Conservation (phyloP, 306 rosid species). For the Albizia julibrissin region DNA sequence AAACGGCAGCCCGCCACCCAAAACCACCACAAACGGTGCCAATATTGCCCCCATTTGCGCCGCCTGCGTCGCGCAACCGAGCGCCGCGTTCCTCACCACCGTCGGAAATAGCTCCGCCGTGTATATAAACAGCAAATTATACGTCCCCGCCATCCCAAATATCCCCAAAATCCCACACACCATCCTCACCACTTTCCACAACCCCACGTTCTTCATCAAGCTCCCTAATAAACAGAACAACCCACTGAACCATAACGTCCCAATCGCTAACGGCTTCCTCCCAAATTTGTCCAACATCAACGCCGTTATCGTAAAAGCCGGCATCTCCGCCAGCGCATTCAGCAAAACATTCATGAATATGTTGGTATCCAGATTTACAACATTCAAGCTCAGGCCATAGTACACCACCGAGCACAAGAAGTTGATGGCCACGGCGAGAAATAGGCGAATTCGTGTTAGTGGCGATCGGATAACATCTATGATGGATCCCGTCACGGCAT, state of each 20-base stretch:
- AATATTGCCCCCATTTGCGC: conserved; percentile 85
- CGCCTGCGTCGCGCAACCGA: conserved; percentile 73
- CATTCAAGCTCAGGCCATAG: conserved; percentile 83
- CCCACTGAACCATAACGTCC: conserved; percentile 81
- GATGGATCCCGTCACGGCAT: conserved; percentile 54
- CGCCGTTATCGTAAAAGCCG: conserved; percentile 76
- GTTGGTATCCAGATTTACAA: conserved; percentile 64
- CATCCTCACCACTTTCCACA: conserved; percentile 52
- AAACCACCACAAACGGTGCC: conserved; percentile 86
- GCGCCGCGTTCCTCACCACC: conserved; percentile 83
- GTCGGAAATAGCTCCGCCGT: conserved; percentile 88
- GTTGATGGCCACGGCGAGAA: conserved; percentile 61
- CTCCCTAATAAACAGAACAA: conserved; percentile 60
- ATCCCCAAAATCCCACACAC: conserved; percentile 78
- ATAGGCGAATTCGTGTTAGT: conserved; percentile 56
- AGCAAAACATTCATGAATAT: conserved; percentile 69
- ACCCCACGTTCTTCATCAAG: conserved; percentile 41
- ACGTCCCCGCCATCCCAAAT: conserved; percentile 92
- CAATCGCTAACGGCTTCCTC: conserved; percentile 58
- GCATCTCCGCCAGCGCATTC: conserved; percentile 88
- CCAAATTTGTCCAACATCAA: conserved; percentile 60
- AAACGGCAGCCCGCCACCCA: conserved; percentile 74
- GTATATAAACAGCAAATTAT: conserved; percentile 74
- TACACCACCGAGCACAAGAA: conserved; percentile 74
- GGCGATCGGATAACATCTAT: conserved; percentile 67